Percentiles rank a stretch among this genome's conserved stretches.
Conservation (phyloP, 2,329 filamentous ascomycete genomes). For the Fusarium sp. region DNA sequence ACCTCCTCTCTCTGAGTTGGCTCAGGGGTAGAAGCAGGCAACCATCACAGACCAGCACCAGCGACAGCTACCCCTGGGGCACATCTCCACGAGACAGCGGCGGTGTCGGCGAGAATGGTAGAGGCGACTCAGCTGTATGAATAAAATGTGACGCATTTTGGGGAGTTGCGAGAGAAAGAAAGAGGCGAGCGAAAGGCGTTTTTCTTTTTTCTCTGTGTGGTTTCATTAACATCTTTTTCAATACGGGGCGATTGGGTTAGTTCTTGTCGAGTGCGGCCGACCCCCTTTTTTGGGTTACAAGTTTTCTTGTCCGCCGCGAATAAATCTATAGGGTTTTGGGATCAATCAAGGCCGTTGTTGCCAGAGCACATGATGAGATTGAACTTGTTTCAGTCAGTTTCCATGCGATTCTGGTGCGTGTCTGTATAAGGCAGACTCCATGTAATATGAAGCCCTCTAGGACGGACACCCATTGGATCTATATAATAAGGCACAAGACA, state of each 20-base stretch:
- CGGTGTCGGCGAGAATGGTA: conserved; percentile 20
- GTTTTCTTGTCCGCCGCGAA: neutral
- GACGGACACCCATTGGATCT: neutral
- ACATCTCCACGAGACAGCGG: conserved; percentile 39
- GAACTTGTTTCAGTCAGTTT: neutral
- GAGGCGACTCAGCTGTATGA: conserved; percentile 52
- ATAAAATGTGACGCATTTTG: conserved; percentile 24
- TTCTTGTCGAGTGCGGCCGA: conserved; percentile 7
- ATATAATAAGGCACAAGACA: neutral
- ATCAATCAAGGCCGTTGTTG: conserved; percentile 10
- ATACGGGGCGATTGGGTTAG: conserved; percentile 17
- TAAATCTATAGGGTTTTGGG: conserved; percentile 16
- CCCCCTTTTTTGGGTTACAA: conserved; percentile 5
- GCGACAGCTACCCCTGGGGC: conserved; percentile 31
- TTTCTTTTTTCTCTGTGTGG: conserved; percentile 26
- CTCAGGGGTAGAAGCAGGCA: conserved; percentile 53
- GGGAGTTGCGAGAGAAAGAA: conserved; percentile 30
- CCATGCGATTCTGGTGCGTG: neutral
- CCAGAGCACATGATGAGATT: neutral
- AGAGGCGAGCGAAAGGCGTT: conserved; percentile 36
- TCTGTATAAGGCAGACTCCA: neutral
- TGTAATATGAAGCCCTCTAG: neutral
- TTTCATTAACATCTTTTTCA: neutral
- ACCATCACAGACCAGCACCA: conserved; percentile 39
- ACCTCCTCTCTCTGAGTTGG: conserved; percentile 69